Evolutionary conservation across 2,329 filamentous ascomycete species (phyloP).

Genomic region (Botrytis sinoallii): DNA sequence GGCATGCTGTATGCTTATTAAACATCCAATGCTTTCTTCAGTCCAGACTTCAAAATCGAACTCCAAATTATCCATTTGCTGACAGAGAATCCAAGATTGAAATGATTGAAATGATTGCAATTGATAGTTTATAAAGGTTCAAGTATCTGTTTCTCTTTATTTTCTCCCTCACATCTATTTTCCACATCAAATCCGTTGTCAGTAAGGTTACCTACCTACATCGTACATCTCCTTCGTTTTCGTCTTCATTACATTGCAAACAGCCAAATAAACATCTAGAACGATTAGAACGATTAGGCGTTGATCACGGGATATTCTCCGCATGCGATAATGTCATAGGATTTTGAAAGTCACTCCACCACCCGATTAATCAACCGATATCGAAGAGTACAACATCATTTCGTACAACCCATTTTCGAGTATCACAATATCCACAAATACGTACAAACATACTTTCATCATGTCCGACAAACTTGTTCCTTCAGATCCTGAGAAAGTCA

Average conservation of each 20-base stretch:
- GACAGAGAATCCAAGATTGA: neutral
- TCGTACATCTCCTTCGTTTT: neutral
- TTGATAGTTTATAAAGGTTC: neutral
- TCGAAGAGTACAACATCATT: neutral
- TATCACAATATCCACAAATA: neutral
- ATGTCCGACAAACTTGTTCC: constrained; percentile 67
- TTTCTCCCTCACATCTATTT: neutral
- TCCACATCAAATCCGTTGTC: neutral
- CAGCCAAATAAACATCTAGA: neutral
- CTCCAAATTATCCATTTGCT: neutral
- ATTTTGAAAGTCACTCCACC: neutral
- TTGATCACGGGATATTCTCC: neutral
- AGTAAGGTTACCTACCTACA: neutral
- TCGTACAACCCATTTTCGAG: neutral
- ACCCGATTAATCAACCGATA: neutral
- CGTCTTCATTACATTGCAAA: neutral
- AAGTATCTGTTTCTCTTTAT: neutral
- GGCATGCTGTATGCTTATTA: neutral
- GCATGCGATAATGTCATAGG: constrained; percentile 7
- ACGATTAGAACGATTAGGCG: neutral
- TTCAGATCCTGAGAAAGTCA: constrained; percentile 71
- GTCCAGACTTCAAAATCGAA: constrained; percentile 1
- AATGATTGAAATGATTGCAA: neutral
- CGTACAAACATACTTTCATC: constrained; percentile 1
- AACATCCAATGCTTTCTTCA: neutral